Percentiles rank a stretch among this genome's conserved stretches.
phyloP scores from a whole-genome alignment of 2,329 filamentous ascomycete genomes.

The Aspergillus sp. region DNA sequence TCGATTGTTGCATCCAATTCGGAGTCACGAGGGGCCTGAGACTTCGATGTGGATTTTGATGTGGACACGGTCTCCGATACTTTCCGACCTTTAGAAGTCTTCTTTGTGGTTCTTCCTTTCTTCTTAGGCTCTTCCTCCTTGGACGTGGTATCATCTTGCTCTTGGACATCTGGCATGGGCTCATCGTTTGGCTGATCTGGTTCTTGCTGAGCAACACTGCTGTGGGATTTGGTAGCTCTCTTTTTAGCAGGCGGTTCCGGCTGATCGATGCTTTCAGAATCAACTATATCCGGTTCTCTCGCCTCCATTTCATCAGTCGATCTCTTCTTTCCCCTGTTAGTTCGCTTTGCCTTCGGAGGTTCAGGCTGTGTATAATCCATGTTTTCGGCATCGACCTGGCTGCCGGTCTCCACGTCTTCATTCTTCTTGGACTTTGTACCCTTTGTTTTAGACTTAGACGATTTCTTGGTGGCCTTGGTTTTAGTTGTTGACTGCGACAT shows the following conservation, averaged over 20 bases:
- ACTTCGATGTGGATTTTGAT: slow-evolving; percentile 44
- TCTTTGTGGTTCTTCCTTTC: slow-evolving; percentile 37
- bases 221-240: slow-evolving; percentile 49
- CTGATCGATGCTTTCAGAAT: slow-evolving; percentile 14
- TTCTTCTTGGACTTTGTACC: slow-evolving; percentile 34
- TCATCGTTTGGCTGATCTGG: slow-evolving; percentile 30
- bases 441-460: slow-evolving; percentile 31
- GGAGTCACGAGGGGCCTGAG: slow-evolving; percentile 53
- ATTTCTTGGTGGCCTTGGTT: slow-evolving; percentile 49
- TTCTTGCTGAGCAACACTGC: slow-evolving; percentile 43
- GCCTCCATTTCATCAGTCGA: slow-evolving; percentile 52
- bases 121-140: slow-evolving; percentile 40
- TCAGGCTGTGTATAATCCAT: slow-evolving; percentile 22
- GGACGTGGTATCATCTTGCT: slow-evolving; percentile 13
- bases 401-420: slow-evolving; percentile 40
- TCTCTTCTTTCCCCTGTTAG: slow-evolving; percentile 55
- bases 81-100: slow-evolving; percentile 41
- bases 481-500: slow-evolving; percentile 45
- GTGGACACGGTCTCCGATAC: slow-evolving; percentile 43
- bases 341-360: slow-evolving; percentile 31
- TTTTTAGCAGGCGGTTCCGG: slow-evolving; percentile 52
- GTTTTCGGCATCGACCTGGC: slow-evolving; percentile 25
- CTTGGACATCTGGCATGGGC: slow-evolving; percentile 24
- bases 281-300: slow-evolving; percentile 15
- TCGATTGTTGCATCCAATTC: slow-evolving; percentile 64